Evolutionary conservation across 495 filamentous ascomycete genomes (phyloP).

Genomic region (Amorphotheca resinae): DNA sequence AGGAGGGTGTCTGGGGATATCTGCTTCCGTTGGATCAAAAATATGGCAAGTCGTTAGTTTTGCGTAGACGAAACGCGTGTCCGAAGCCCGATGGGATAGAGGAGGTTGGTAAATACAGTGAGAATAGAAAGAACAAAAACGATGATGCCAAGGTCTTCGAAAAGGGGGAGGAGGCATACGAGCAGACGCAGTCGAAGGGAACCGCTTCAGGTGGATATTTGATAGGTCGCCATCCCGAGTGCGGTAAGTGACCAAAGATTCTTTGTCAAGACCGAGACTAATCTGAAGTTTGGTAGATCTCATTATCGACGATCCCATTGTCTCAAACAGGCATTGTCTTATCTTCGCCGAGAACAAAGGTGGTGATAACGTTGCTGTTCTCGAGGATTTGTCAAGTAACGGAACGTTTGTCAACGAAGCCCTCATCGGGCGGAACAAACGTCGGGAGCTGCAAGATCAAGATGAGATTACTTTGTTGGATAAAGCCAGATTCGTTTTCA

Average conservation of each 20-base stretch:
- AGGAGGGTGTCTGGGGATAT: conserved; percentile 93
- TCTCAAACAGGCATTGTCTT: conserved; percentile 93
- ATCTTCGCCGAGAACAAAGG: conserved; percentile 79
- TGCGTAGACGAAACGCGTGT: conserved; percentile 57
- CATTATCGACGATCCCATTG: conserved; percentile 60
- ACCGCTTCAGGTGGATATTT: conserved; percentile 70
- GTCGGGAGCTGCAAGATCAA: conserved; percentile 71
- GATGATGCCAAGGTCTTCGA: conserved; percentile 29
- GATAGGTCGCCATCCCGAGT: conserved; percentile 86
- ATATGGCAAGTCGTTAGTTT: conserved; percentile 53
- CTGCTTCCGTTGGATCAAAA: conserved; percentile 67
- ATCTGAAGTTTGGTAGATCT: conserved; percentile 47
- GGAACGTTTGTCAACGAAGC: conserved; percentile 93
- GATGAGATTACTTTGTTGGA: conserved; percentile 83
- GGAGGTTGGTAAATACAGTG: conserved; percentile 8
- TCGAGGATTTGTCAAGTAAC: conserved; percentile 93
- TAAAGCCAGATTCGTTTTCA: conserved; percentile 76
- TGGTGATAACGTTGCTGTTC: conserved; percentile 63
- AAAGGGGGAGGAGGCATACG: conserved; percentile 45
- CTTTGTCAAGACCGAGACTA: conserved; percentile 3
- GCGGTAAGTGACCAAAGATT: conserved; percentile 46
- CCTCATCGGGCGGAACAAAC: conserved; percentile 80
- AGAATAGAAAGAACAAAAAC: conserved; percentile 24
- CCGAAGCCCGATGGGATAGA: conserved; percentile 33
- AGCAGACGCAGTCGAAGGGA: conserved; percentile 35